Percentiles rank a stretch among this genome's conserved stretches.
These are phyloP conservation scores for Pythium monospermum DNA, from an alignment of 352 stramenopile genomes.

Conservation along the genomic window DNA sequence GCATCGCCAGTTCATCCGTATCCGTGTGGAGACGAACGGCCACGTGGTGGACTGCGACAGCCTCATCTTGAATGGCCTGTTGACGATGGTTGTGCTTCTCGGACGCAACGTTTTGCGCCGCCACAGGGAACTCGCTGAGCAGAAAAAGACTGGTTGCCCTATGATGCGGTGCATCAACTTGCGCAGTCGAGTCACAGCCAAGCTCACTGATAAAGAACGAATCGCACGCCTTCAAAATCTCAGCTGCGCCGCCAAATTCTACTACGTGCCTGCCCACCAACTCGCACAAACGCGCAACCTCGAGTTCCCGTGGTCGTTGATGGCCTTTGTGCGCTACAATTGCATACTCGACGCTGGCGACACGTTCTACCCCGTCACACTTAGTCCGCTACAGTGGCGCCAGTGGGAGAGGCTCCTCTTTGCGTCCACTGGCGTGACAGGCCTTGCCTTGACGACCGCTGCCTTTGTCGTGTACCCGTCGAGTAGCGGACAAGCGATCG, in stretches of 20 bases:
- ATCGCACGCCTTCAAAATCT: not conserved
- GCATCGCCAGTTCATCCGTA: not conserved
- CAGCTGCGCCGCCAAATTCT: not conserved
- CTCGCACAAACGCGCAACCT: not conserved
- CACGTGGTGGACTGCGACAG: conserved; percentile 4
- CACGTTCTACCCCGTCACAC: conserved; percentile 5
- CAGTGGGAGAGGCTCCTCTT: not conserved
- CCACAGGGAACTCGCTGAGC: conserved; percentile 2
- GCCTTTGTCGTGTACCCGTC: conserved; percentile 7
- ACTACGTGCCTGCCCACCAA: too few species aligned
- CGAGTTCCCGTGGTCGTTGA: not conserved
- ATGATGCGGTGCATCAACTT: conserved; percentile 26
- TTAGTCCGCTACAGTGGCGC: not conserved
- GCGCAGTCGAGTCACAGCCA: conserved; percentile 16
- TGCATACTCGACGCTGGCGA: not conserved
- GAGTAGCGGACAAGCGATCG: not conserved
- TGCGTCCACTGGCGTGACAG: not conserved
- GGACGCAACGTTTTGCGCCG: conserved; percentile 9
- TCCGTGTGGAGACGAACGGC: not conserved
- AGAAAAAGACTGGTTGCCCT: conserved; percentile 11
- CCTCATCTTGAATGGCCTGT: conserved; percentile 15
- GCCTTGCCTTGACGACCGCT: not conserved
- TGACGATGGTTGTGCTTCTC: conserved; percentile 13
- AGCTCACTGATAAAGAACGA: not conserved
- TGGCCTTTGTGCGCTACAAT: conserved; percentile 4